A percentile compares a stretch with the other conserved stretches of the same genome.
These are phyloP conservation scores for Aspergillus conjunctus DNA, from an alignment of 495 filamentous ascomycete species.

Conservation along the genomic window DNA sequence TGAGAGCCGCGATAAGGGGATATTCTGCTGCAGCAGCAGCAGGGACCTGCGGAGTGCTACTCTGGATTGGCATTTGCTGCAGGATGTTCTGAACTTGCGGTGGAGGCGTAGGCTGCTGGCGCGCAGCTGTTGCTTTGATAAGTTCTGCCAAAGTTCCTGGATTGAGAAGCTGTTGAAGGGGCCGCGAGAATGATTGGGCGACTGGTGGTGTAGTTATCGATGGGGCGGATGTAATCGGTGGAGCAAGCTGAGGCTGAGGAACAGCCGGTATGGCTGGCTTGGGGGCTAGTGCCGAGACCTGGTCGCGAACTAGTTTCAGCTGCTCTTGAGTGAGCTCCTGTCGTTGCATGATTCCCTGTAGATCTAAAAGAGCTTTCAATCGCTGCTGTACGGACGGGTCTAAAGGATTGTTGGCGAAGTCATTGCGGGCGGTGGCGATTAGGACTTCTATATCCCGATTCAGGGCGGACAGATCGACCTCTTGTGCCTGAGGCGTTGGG, in stretches of 20 bases:
- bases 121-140: slow-evolving; percentile 50
- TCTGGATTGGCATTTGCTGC: slow-evolving; percentile 28
- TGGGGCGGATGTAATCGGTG: slow-evolving; percentile 30
- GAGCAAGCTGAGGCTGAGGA: slow-evolving; percentile 28
- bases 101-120: slow-evolving; percentile 45
- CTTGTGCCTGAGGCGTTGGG: slow-evolving; percentile 43
- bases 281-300: slow-evolving; percentile 68
- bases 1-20: slow-evolving; percentile 49
- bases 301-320: slow-evolving; percentile 75
- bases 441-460: slow-evolving; percentile 79
- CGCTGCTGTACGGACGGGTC: slow-evolving; percentile 73
- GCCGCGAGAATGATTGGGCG: slow-evolving; percentile 39
- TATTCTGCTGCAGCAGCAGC: slow-evolving; percentile 35
- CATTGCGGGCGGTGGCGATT: slow-evolving; percentile 66
- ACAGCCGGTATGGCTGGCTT: slow-evolving; percentile 28
- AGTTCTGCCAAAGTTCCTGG: slow-evolving; percentile 53
- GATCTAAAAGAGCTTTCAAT: slow-evolving; percentile 82
- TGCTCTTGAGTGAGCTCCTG: slow-evolving; percentile 79
- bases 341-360: slow-evolving; percentile 76
- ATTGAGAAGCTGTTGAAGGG: slow-evolving; percentile 48
- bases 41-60: slow-evolving; percentile 35
- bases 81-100: slow-evolving; percentile 34
- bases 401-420: slow-evolving; percentile 71
- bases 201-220: slow-evolving; percentile 35
- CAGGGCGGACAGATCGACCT: slow-evolving; percentile 64